These are phyloP conservation scores for Cryptococcus depauperatus DNA, from an alignment of 1,284 basidiomycete species.

Conservation along the genomic window DNA sequence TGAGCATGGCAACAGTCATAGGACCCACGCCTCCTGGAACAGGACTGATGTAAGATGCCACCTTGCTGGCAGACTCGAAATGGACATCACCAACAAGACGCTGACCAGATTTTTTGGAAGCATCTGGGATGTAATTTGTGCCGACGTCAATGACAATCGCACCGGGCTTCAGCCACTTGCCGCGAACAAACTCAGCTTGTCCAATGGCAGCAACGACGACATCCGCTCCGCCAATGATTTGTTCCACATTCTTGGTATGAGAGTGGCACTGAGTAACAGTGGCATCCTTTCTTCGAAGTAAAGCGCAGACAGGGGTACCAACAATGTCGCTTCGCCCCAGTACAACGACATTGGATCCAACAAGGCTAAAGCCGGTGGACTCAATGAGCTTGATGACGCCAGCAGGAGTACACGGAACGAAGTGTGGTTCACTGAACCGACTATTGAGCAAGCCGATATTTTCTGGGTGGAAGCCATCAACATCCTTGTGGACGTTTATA, in stretches of 20 bases:
- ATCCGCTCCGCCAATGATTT: conserved; percentile 77
- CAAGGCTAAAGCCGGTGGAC: conserved; percentile 64
- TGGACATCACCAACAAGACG: conserved; percentile 96
- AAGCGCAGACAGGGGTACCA: conserved; percentile 85
- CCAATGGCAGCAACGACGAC: conserved; percentile 93
- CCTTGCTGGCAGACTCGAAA: conserved; percentile 63
- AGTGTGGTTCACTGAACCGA: conserved; percentile 80
- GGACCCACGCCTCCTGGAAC: conserved; percentile 98
- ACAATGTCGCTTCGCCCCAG: conserved; percentile 97
- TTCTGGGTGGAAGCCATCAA: conserved; percentile 98
- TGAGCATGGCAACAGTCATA: conserved; percentile 98
- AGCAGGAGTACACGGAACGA: conserved; percentile 91
- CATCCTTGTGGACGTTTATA: conserved; percentile 90
- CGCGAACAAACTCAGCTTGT: conserved; percentile 80
- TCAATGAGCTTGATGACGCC: conserved; percentile 87
- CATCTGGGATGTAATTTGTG: conserved; percentile 90
- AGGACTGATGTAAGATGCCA: conserved; percentile 88
- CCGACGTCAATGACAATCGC: conserved; percentile 94
- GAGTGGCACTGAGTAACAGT: conserved; percentile 98
- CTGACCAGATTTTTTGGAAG: conserved; percentile 88
- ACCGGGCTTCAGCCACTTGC: conserved; percentile 91
- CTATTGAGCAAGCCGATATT: conserved; percentile 95
- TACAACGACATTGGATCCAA: conserved; percentile 78
- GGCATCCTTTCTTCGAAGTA: conserved; percentile 83
- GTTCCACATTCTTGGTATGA: conserved; percentile 69